Evolutionary conservation across 2,329 filamentous ascomycete species (phyloP).

Genomic region (Lomentospora prolificans): DNA sequence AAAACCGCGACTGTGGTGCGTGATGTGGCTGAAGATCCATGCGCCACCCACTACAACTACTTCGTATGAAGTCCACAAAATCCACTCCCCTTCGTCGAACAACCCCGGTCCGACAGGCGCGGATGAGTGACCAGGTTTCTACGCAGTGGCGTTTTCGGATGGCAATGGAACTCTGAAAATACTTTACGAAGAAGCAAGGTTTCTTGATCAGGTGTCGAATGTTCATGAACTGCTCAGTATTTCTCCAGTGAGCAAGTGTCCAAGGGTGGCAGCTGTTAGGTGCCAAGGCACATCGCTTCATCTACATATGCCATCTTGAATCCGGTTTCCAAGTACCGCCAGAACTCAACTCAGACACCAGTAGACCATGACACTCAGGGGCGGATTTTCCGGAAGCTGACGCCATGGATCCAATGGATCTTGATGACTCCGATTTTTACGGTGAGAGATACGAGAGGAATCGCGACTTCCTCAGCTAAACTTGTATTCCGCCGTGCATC

Average conservation of each 20-base stretch:
- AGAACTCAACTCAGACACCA: too few relatives aligned
- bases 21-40: background rate
- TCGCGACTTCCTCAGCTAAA: background rate
- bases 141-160: background rate
- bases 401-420: conserved; percentile 9
- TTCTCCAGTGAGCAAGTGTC: background rate
- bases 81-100: background rate
- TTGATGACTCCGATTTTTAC: conserved; percentile 16
- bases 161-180: background rate
- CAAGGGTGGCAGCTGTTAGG: too few relatives aligned
- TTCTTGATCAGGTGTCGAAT: background rate
- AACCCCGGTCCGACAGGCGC: background rate
- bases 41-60: too few relatives aligned
- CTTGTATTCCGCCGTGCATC: too few relatives aligned
- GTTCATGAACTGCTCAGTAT: background rate
- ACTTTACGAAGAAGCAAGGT: background rate
- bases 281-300: background rate
- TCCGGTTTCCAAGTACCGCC: too few relatives aligned
- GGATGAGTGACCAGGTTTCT: background rate
- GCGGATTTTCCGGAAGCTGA: background rate
- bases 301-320: too few relatives aligned
- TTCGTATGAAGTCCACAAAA: too few relatives aligned
- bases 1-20: too few relatives aligned
- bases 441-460: too few relatives aligned
- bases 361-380: too few relatives aligned